phyloP scores from a whole-genome alignment of 2,329 filamentous ascomycete species.

The Penicillium sclerotiorum region DNA sequence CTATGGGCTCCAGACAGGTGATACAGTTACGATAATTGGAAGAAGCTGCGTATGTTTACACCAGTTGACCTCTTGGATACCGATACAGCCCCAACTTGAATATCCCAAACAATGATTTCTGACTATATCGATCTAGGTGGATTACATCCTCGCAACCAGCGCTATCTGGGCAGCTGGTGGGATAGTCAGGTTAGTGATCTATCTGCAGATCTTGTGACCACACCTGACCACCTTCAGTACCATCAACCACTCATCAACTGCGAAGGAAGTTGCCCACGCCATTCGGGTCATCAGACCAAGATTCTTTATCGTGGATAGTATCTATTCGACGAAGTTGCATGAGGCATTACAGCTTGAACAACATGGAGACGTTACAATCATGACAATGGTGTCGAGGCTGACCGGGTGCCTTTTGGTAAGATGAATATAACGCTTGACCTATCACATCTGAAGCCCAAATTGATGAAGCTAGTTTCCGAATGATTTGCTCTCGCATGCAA shows the following conservation, averaged over 20 bases:
- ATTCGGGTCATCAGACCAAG: slow-evolving; percentile 10
- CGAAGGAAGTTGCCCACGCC: slow-evolving; percentile 14
- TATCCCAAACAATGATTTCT: neutral
- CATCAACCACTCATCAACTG: slow-evolving; percentile 16
- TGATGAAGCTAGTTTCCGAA: neutral
- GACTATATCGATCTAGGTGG: slow-evolving; percentile 10
- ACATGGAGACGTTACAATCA: neutral
- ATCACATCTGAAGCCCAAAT: too few species aligned
- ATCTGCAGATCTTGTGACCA: neutral
- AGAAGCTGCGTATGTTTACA: neutral
- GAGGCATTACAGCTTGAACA: neutral
- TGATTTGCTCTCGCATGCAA: neutral
- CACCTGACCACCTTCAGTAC: slow-evolving; percentile 3
- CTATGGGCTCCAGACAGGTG: slow-evolving; percentile 4
- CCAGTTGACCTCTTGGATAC: too few species aligned
- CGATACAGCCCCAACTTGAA: neutral
- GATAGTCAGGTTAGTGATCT: slow-evolving; percentile 7
- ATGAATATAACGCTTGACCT: neutral
- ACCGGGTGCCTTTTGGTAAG: slow-evolving; percentile 2
- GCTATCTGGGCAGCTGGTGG: slow-evolving; percentile 18
- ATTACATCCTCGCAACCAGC: slow-evolving; percentile 16
- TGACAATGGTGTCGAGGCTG: slow-evolving; percentile 5
- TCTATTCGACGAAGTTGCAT: neutral
- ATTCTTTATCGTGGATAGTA: slow-evolving; percentile 4
- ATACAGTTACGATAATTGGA: slow-evolving; percentile 13